Evolutionary conservation across 805 yeast species (phyloP).

Genomic region (Cyberlindnera maclurae): DNA sequence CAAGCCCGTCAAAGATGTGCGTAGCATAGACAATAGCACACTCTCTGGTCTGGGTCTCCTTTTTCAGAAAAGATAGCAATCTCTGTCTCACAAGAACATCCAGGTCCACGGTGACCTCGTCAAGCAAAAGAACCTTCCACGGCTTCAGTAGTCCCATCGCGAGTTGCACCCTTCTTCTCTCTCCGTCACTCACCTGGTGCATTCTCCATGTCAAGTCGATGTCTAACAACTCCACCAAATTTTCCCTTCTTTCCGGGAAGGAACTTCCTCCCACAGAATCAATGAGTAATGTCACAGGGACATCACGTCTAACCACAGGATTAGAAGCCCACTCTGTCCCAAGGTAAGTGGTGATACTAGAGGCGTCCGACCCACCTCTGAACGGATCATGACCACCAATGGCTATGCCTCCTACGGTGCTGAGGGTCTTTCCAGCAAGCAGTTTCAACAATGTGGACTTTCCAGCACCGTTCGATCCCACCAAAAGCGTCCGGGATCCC

Average conservation of each 20-base stretch:
- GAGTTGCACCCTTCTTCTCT: constrained; percentile 87
- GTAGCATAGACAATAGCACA: constrained; percentile 90
- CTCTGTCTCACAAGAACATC: constrained; percentile 86
- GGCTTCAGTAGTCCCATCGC: constrained; percentile 91
- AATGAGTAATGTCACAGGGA: constrained; percentile 74
- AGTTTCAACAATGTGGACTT: constrained; percentile 82
- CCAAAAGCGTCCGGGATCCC: constrained; percentile 67
- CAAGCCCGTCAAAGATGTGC: constrained; percentile 93
- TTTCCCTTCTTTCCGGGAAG: constrained; percentile 69
- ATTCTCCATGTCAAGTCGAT: constrained; percentile 87
- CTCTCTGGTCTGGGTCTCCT: constrained; percentile 63
- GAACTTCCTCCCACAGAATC: constrained; percentile 75
- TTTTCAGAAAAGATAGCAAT: constrained; percentile 58
- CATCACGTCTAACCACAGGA: constrained; percentile 83
- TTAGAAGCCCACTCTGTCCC: constrained; percentile 98
- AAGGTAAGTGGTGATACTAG: constrained; percentile 60
- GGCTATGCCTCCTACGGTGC: constrained; percentile 59
- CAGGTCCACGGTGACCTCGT: constrained; percentile 94
- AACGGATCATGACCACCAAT: constrained; percentile 91
- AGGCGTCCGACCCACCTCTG: constrained; percentile 41
- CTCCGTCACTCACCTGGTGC: constrained; percentile 91
- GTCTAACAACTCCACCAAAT: constrained; percentile 69
- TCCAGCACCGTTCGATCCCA: constrained; percentile 98
- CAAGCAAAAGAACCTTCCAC: constrained; percentile 81
- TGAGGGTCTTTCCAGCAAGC: constrained; percentile 85